Evolutionary conservation across 1,284 basidiomycete species (phyloP).

Genomic region (Rhodotorula sp.): DNA sequence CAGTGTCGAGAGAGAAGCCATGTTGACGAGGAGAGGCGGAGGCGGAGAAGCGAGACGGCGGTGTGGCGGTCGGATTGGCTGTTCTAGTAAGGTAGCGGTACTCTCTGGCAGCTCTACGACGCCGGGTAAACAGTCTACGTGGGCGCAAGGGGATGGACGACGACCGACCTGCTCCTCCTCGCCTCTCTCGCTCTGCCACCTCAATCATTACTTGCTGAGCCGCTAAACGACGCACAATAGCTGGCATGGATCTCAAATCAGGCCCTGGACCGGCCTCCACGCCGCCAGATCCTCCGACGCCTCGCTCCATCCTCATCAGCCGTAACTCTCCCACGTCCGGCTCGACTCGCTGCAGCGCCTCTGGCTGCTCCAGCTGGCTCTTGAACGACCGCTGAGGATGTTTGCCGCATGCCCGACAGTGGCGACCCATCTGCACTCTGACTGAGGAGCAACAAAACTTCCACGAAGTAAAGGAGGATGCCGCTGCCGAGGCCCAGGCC

Average conservation of each 20-base stretch:
- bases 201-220: neutral
- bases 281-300: neutral
- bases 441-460: no score
- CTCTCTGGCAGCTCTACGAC: neutral
- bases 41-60: neutral
- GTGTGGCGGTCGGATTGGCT: neutral
- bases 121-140: neutral
- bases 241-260: neutral
- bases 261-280: no score
- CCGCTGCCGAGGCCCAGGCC: no score
- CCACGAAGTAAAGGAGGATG: no score
- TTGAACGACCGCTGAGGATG: no score
- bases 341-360: neutral
- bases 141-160: neutral
- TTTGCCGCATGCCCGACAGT: no score
- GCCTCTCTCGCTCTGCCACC: neutral
- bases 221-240: neutral
- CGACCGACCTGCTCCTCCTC: neutral
- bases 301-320: neutral
- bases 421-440: neutral
- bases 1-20: conserved; percentile 11
- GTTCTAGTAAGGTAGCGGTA: neutral
- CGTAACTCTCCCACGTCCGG: no score
- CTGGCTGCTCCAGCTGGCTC: no score
- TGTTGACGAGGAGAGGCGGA: neutral